Evolutionary conservation across 176 grass and related monocot species (phyloP).

Genomic region (Bothriochloa decipiens): DNA sequence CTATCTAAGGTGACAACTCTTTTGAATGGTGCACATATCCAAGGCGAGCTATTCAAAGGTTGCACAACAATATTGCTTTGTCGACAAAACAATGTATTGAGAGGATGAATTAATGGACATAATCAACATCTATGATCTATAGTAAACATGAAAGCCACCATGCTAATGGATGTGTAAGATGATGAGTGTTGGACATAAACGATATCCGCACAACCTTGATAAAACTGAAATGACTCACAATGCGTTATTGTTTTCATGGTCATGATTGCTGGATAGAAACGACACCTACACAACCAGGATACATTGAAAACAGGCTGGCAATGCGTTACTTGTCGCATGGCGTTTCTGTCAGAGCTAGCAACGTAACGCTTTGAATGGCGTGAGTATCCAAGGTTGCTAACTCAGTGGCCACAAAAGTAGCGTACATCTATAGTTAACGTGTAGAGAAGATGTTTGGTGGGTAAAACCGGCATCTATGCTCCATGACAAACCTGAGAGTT

Average conservation of each 20-base stretch:
- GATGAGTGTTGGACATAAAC: neutral
- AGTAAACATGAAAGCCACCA: neutral
- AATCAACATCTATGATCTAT: rapidly evolving
- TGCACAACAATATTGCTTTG: neutral
- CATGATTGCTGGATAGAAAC: neutral
- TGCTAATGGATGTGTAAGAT: neutral
- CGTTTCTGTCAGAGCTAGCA: neutral
- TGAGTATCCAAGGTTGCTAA: neutral
- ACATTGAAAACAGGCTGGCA: neutral
- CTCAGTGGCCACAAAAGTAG: neutral
- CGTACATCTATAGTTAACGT: neutral
- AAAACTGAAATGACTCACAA: neutral
- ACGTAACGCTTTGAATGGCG: neutral
- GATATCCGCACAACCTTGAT: neutral
- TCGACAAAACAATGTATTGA: no score
- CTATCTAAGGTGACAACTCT: neutral
- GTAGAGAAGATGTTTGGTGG: neutral
- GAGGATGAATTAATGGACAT: no score
- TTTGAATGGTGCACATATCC: neutral
- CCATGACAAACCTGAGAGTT: neutral
- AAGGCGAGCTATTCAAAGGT: neutral
- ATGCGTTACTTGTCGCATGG: neutral
- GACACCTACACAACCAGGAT: neutral
- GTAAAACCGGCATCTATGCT: neutral
- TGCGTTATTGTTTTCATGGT: neutral